Conservation (phyloP, 148 eudicot species). For the Nepenthes gracilis region DNA sequence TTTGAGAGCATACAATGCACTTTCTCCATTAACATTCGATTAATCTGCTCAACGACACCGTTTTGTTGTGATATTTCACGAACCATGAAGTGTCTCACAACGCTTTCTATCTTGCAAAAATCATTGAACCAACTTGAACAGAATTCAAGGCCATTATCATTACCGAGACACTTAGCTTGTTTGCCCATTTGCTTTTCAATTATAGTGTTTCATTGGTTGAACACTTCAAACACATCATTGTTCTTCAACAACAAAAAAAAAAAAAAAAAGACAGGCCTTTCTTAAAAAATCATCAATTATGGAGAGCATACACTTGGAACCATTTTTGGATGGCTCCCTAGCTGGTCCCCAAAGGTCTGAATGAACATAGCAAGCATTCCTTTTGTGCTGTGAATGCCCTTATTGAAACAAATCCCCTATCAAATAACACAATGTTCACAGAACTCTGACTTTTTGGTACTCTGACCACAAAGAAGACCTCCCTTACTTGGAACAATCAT, state of each 20-base stretch:
- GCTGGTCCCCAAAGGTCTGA: slow-evolving; percentile 9
- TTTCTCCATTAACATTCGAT: too few species aligned
- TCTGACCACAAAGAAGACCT: neutral
- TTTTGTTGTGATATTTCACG: too few species aligned
- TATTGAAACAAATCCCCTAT: neutral
- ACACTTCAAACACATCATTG: neutral
- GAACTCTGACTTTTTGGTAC: neutral
- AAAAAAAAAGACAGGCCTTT: neutral
- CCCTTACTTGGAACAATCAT: neutral
- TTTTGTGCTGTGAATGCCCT: slow-evolving; percentile 1
- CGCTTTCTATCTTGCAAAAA: neutral
- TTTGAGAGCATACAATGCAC: too few species aligned
- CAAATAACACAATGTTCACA: neutral
- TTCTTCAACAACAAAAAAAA: neutral
- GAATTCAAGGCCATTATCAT: slow-evolving; percentile 1
- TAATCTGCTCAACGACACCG: too few species aligned
- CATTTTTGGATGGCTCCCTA: neutral
- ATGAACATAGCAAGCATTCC: slow-evolving; percentile 8
- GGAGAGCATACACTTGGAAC: neutral
- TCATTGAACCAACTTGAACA: neutral
- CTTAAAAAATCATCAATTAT: slow-evolving; percentile 9
- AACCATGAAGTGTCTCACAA: too few species aligned
- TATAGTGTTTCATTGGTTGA: slow-evolving; percentile 1
- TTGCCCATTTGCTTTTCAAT: slow-evolving; percentile 1
- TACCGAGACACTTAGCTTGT: neutral